phyloP scores from a whole-genome alignment of 2,329 filamentous ascomycete genomes.

The Xylaria multiplex region DNA sequence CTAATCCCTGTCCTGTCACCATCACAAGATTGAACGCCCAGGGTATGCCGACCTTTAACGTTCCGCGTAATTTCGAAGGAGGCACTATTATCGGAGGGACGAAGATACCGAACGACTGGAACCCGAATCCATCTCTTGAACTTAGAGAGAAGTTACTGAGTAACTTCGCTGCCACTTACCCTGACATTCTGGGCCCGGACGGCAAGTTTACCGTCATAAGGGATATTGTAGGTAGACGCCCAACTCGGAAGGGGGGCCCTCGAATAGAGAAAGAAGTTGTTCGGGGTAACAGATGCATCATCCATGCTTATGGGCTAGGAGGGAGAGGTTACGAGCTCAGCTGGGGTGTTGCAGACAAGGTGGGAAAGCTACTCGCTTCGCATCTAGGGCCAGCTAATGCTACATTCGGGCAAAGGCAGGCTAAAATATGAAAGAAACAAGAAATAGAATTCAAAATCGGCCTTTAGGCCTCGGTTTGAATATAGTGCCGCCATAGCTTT shows the following conservation, averaged over 20 bases:
- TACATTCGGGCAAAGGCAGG: neutral
- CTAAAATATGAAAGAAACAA: slow-evolving; percentile 14
- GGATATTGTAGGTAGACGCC: slow-evolving; percentile 59
- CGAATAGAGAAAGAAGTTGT: slow-evolving; percentile 62
- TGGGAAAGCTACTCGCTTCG: slow-evolving; percentile 53
- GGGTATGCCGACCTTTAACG: slow-evolving; percentile 70
- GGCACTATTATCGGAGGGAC: slow-evolving; percentile 75
- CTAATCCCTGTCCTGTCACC: slow-evolving; percentile 48
- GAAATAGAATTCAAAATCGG: too few relatives aligned
- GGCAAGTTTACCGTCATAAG: slow-evolving; percentile 50
- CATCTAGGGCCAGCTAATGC: slow-evolving; percentile 32
- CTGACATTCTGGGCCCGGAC: slow-evolving; percentile 42
- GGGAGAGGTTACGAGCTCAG: slow-evolving; percentile 71
- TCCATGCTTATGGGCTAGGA: slow-evolving; percentile 69
- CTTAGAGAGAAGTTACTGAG: slow-evolving; percentile 59
- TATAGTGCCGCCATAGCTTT: neutral
- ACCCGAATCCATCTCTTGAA: slow-evolving; percentile 57
- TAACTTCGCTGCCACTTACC: slow-evolving; percentile 47
- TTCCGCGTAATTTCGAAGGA: slow-evolving; percentile 69
- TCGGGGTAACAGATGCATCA: slow-evolving; percentile 45
- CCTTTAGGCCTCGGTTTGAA: too few relatives aligned
- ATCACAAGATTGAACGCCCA: slow-evolving; percentile 71
- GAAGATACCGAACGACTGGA: slow-evolving; percentile 69
- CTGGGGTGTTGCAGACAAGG: slow-evolving; percentile 66
- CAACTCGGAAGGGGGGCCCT: slow-evolving; percentile 59